A percentile compares a stretch with the other conserved stretches of the same genome.
Evolutionary conservation across 2,329 filamentous ascomycete genomes (phyloP).

Genomic region (Monilinia fructigena): DNA sequence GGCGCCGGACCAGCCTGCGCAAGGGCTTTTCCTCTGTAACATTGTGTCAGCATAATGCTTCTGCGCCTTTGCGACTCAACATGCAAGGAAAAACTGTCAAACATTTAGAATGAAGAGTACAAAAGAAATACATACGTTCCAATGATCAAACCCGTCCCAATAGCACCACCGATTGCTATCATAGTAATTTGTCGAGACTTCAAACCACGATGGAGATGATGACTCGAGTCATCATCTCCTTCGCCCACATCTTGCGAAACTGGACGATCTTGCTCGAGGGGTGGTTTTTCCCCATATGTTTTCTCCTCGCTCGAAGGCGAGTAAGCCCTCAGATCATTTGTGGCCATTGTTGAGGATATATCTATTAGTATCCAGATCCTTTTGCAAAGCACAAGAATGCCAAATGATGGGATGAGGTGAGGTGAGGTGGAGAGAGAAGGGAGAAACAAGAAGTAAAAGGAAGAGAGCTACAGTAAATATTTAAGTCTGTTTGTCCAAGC

Average conservation of each 20-base stretch:
- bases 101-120: not conserved
- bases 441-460: not conserved
- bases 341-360: not conserved
- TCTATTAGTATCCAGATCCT: not conserved
- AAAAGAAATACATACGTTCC: slow-evolving; percentile 47
- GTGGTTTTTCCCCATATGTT: not conserved
- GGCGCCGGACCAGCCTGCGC: slow-evolving; percentile 56
- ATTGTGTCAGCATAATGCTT: slow-evolving; percentile 16
- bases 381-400: not conserved
- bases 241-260: not conserved
- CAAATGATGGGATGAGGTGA: not conserved
- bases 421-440: not conserved
- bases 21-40: slow-evolving; percentile 45
- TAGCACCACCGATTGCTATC: slow-evolving; percentile 71
- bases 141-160: slow-evolving; percentile 62
- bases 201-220: slow-evolving; percentile 50
- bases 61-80: slow-evolving; percentile 12
- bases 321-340: not conserved
- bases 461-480: not conserved
- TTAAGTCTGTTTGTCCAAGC: no score
- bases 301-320: slow-evolving; percentile 20
- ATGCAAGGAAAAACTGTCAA: not conserved
- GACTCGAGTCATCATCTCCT: slow-evolving; percentile 31
- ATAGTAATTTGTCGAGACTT: slow-evolving; percentile 57
- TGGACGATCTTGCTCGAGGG: not conserved